Conservation (phyloP, 148 eudicot species). For the Heliosperma pusillum region DNA sequence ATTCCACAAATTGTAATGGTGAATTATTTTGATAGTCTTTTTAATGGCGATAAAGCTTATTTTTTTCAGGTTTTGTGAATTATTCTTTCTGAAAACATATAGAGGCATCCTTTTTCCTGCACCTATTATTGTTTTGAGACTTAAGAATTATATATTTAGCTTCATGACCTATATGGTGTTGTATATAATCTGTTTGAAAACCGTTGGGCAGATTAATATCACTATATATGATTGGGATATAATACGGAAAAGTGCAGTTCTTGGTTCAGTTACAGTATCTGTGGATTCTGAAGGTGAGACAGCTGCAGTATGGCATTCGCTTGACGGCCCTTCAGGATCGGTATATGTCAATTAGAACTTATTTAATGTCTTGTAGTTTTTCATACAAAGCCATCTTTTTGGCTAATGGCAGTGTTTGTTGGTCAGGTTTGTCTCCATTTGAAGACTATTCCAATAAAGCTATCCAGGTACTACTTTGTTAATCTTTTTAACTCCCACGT, state of each 20-base stretch:
- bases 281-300: slow-evolving; percentile 75
- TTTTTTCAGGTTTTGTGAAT: neutral
- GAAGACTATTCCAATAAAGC: slow-evolving; percentile 43
- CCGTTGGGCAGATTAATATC: slow-evolving; percentile 63
- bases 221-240: slow-evolving; percentile 97
- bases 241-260: slow-evolving; percentile 86
- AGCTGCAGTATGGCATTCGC: slow-evolving; percentile 72
- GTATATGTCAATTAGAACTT: slow-evolving; percentile 28
- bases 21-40: neutral
- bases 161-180: neutral
- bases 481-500: neutral
- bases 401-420: slow-evolving; percentile 14
- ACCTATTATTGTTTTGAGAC: neutral
- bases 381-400: neutral
- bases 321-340: slow-evolving; percentile 86
- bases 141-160: neutral
- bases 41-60: neutral
- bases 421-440: slow-evolving; percentile 80
- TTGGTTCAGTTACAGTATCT: slow-evolving; percentile 71
- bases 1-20: neutral
- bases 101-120: neutral
- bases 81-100: neutral
- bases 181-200: slow-evolving; percentile 5
- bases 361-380: neutral
- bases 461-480: slow-evolving; percentile 58